These are phyloP conservation scores for Thermochaetoides thermophila DNA, from an alignment of 495 filamentous ascomycete genomes.

Conservation along the genomic window DNA sequence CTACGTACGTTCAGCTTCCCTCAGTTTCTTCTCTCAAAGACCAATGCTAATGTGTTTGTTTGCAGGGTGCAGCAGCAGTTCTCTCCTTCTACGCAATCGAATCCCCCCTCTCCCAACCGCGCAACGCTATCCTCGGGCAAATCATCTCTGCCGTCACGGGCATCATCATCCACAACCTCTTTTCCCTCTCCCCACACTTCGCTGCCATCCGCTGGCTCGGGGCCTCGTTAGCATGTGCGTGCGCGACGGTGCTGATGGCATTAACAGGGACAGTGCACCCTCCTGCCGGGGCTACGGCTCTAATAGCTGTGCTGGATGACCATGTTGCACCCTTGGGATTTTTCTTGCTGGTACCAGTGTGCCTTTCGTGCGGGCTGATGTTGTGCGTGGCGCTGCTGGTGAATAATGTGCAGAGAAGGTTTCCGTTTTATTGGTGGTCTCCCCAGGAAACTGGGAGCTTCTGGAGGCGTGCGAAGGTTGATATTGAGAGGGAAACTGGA, in stretches of 20 bases:
- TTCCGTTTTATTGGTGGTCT: slow-evolving; percentile 70
- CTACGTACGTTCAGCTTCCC: slow-evolving; percentile 26
- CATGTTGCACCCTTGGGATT: slow-evolving; percentile 48
- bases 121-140: slow-evolving; percentile 62
- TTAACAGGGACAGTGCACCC: slow-evolving; percentile 72
- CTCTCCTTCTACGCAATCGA: slow-evolving; percentile 58
- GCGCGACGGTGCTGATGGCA: slow-evolving; percentile 57
- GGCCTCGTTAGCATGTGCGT: slow-evolving; percentile 53
- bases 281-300: slow-evolving; percentile 74
- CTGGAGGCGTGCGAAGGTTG: slow-evolving; percentile 8
- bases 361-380: slow-evolving; percentile 53
- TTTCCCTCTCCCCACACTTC: slow-evolving; percentile 42
- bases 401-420: slow-evolving; percentile 65
- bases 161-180: slow-evolving; percentile 52
- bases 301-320: slow-evolving; percentile 55
- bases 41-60: not conserved
- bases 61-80: slow-evolving; percentile 62
- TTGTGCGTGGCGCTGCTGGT: slow-evolving; percentile 47
- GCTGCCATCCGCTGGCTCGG: slow-evolving; percentile 47
- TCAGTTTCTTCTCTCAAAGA: not conserved
- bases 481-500: not conserved
- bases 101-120: slow-evolving; percentile 75
- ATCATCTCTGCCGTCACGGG: slow-evolving; percentile 52
- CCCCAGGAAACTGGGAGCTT: slow-evolving; percentile 25
- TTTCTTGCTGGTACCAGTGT: slow-evolving; percentile 53